Conservation (phyloP, 2,329 filamentous ascomycete species). For the Esteya vermicola region DNA sequence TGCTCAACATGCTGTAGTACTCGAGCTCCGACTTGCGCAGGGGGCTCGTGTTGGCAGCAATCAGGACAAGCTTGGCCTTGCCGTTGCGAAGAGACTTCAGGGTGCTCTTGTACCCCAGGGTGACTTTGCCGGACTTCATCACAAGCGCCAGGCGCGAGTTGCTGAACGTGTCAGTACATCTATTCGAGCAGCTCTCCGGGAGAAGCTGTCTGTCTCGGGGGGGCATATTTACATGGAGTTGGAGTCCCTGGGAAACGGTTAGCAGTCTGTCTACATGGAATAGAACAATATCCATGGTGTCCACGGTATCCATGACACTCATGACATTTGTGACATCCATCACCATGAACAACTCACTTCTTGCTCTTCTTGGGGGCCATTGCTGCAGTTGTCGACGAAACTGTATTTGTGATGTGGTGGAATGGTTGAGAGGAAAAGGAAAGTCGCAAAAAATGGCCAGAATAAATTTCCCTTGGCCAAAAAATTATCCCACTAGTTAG, state of each 20-base stretch:
- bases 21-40: slow-evolving; percentile 96
- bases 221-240: slow-evolving; percentile 10
- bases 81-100: slow-evolving; percentile 28
- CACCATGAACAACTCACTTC: slow-evolving; percentile 8
- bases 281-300: too few relatives aligned
- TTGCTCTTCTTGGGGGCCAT: slow-evolving; percentile 61
- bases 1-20: slow-evolving; percentile 86
- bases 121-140: slow-evolving; percentile 63
- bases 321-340: too few relatives aligned
- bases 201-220: neutral
- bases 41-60: slow-evolving; percentile 88
- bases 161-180: slow-evolving; percentile 42
- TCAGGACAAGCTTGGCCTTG: slow-evolving; percentile 95
- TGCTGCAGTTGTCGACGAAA: slow-evolving; percentile 24
- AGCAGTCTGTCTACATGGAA: neutral
- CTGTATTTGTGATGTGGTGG: neutral
- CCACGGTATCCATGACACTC: too few relatives aligned
- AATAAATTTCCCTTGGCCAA: neutral
- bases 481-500: neutral
- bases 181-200: too few relatives aligned
- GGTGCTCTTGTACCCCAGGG: slow-evolving; percentile 75
- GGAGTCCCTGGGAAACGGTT: slow-evolving; percentile 7
- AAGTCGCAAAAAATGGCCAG: too few relatives aligned
- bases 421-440: neutral
- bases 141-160: slow-evolving; percentile 48